Evolutionary conservation across 257 asterid genomes (phyloP).

Genomic region (Solanum neorickii): DNA sequence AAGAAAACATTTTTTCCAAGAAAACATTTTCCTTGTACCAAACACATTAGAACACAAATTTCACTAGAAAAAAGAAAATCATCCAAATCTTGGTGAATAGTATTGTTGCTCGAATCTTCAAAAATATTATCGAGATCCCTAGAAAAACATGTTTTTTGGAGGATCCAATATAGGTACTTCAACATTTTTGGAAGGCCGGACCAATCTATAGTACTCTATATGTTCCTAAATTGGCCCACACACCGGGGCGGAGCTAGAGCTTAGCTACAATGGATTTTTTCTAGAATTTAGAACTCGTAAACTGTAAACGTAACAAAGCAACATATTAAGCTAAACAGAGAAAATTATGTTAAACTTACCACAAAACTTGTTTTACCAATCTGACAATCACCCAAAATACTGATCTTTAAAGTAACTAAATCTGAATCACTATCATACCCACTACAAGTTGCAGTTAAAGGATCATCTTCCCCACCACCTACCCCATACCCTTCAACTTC

Average conservation of each 20-base stretch:
- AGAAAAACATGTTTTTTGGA: background rate
- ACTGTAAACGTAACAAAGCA: background rate
- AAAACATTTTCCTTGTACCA: no score
- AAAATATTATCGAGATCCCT: background rate
- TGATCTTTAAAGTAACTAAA: constrained; percentile 76
- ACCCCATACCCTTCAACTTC: background rate
- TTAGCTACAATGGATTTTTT: background rate
- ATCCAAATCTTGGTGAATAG: background rate
- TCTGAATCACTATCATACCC: constrained; percentile 58
- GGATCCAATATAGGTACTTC: background rate
- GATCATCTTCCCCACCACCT: background rate
- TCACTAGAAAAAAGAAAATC: background rate
- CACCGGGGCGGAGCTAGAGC: background rate
- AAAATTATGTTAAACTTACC: constrained; percentile 16
- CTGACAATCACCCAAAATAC: constrained; percentile 80
- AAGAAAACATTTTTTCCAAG: background rate
- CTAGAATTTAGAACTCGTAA: background rate
- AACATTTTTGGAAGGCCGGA: background rate
- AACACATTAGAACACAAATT: background rate
- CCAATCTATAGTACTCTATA: background rate
- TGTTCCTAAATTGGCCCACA: background rate
- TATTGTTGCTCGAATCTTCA: background rate
- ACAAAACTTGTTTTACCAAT: constrained; percentile 85
- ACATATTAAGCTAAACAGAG: background rate
- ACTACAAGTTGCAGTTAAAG: constrained; percentile 16